Percentiles rank a stretch among this genome's conserved stretches.
phyloP scores from a whole-genome alignment of 768 basidiomycete genomes.

The Royoungia palumana region DNA sequence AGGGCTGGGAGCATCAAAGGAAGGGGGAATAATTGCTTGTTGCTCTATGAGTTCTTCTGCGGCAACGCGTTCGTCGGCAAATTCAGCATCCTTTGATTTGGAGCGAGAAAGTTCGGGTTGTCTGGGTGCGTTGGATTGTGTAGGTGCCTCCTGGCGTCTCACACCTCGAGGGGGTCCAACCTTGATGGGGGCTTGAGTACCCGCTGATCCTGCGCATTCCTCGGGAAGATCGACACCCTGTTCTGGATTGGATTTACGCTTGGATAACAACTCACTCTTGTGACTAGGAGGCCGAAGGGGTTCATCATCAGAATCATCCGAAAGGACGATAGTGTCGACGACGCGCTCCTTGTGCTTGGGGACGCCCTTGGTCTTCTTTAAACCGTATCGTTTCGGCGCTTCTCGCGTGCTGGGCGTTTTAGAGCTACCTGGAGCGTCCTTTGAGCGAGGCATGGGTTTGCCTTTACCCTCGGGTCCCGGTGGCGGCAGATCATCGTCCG shows the following conservation, averaged over 20 bases:
- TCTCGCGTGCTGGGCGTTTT: not conserved
- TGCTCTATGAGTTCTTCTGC: not conserved
- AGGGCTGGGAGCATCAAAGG: not conserved
- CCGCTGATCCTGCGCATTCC: not conserved
- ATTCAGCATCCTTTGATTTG: not conserved
- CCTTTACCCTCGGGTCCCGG: constrained; percentile 7
- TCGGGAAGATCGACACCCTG: not conserved
- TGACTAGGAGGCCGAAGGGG: not conserved
- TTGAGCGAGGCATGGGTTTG: not conserved
- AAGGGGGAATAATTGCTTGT: not conserved
- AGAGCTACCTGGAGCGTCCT: not conserved
- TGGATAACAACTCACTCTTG: not conserved
- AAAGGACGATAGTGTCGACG: not conserved
- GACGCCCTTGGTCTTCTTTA: not conserved
- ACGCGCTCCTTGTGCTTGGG: not conserved
- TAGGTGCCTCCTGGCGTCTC: constrained; percentile 8
- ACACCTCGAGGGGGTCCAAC: constrained; percentile 27
- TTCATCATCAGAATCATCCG: constrained; percentile 2
- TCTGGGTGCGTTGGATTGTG: not conserved
- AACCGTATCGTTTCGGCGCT: not conserved
- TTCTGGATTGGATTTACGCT: not conserved
- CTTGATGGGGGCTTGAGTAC: constrained; percentile 6
- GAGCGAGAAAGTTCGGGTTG: not conserved
- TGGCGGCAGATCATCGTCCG: not conserved
- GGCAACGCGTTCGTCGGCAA: not conserved